Evolutionary conservation across 192 early-diverging fungal genomes (phyloP).

Genomic region (Gamsiella multidivaricata): DNA sequence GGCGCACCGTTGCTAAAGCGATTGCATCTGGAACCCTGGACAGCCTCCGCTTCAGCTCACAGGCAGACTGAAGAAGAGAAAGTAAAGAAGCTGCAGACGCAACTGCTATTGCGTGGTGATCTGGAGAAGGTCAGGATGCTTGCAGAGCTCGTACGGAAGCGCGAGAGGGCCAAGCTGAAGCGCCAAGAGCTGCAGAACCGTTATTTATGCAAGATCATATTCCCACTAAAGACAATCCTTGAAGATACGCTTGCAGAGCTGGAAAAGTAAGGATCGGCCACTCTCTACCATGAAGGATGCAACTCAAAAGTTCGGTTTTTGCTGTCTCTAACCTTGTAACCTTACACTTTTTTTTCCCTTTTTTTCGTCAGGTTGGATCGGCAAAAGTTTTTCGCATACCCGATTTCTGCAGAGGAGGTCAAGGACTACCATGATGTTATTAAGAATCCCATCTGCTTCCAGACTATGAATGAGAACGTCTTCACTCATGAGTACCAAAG

Average conservation of each 20-base stretch:
- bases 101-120: slow-evolving; percentile 72
- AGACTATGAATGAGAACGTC: slow-evolving; percentile 70
- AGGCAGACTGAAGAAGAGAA: slow-evolving; percentile 84
- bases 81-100: slow-evolving; percentile 70
- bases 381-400: slow-evolving; percentile 59
- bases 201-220: slow-evolving; percentile 73
- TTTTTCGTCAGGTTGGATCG: slow-evolving; percentile 44
- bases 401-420: slow-evolving; percentile 59
- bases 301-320: not conserved
- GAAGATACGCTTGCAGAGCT: slow-evolving; percentile 74
- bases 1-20: slow-evolving; percentile 96
- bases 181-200: slow-evolving; percentile 67
- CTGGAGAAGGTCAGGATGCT: slow-evolving; percentile 90
- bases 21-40: slow-evolving; percentile 97
- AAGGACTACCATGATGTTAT: slow-evolving; percentile 63
- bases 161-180: slow-evolving; percentile 78
- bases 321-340: not conserved
- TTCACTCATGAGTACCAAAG: slow-evolving; percentile 59
- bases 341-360: not conserved
- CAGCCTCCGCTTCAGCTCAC: slow-evolving; percentile 80
- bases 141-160: slow-evolving; percentile 79
- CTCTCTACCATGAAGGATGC: not conserved
- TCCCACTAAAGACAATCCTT: slow-evolving; percentile 78
- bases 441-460: slow-evolving; percentile 78
- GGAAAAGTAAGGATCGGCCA: slow-evolving; percentile 62